Evolutionary conservation across 129 eudicot genomes (phyloP).

Genomic region (Sambucus nigra): DNA sequence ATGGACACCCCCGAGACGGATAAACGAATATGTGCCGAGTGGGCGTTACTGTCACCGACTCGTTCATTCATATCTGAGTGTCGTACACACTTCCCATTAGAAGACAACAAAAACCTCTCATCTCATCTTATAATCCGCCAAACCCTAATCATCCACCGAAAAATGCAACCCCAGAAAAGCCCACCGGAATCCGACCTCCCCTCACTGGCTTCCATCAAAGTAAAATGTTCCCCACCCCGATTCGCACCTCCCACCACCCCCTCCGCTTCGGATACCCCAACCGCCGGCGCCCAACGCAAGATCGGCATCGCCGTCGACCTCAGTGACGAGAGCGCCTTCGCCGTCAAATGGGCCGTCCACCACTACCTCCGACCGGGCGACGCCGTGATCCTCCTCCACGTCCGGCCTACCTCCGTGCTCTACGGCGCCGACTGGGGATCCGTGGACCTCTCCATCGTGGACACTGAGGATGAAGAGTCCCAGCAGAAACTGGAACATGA

Average conservation of each 20-base stretch:
- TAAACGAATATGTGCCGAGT: no score
- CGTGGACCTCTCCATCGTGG: constrained; percentile 29
- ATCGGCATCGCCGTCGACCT: constrained; percentile 66
- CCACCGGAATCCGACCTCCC: constrained; percentile 35
- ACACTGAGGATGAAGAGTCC: constrained; percentile 12
- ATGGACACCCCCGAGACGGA: no score
- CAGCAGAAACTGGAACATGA: constrained; percentile 28
- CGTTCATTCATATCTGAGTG: no score
- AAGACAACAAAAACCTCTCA: neutral
- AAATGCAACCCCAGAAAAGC: constrained; percentile 7
- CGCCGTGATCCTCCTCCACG: constrained; percentile 22
- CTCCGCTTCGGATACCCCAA: constrained; percentile 34
- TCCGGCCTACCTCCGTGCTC: constrained; percentile 21
- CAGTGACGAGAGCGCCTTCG: constrained; percentile 49
- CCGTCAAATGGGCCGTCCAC: constrained; percentile 24
- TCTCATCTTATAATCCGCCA: neutral
- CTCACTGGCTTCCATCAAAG: constrained; percentile 32
- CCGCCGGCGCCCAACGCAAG: constrained; percentile 42
- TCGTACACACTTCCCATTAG: neutral
- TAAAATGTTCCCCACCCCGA: constrained; percentile 43
- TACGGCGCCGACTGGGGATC: constrained; percentile 41
- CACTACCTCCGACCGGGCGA: constrained; percentile 25
- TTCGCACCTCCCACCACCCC: constrained; percentile 36
- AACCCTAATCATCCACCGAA: constrained; percentile 1
- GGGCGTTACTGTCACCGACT: no score